phyloP scores from a whole-genome alignment of 257 asterid genomes.

The Rubia yunnanensis region DNA sequence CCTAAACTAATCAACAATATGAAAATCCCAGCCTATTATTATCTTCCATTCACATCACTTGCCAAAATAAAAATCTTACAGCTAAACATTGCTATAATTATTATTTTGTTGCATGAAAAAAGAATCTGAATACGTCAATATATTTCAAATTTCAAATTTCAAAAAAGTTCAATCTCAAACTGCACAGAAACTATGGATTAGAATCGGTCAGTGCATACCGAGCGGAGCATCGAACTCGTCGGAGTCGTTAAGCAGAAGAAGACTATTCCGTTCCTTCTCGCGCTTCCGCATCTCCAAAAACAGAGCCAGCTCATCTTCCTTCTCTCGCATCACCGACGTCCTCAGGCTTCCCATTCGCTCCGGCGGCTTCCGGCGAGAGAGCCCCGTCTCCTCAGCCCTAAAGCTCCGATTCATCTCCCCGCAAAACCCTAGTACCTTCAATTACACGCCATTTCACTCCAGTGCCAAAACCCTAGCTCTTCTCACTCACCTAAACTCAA shows the following conservation, averaged over 20 bases:
- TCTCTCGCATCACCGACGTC: constrained; percentile 41
- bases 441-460: constrained; percentile 16
- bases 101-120: constrained; percentile 15
- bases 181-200: not conserved
- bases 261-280: constrained; percentile 68
- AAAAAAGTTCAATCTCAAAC: constrained; percentile 17
- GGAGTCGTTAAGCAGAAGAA: constrained; percentile 55
- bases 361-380: constrained; percentile 11
- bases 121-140: constrained; percentile 15
- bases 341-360: constrained; percentile 49
- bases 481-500: constrained; percentile 11
- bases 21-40: constrained; percentile 7
- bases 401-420: constrained; percentile 77
- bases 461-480: constrained; percentile 30
- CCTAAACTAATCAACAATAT: not conserved
- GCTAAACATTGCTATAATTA: not conserved
- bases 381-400: constrained; percentile 34
- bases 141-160: constrained; percentile 12
- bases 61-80: not conserved
- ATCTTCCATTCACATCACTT: constrained; percentile 11
- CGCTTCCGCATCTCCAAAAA: constrained; percentile 86
- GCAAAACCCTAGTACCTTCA: constrained; percentile 16
- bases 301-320: constrained; percentile 82
- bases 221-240: constrained; percentile 75
- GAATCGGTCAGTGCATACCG: constrained; percentile 26